Evolutionary conservation across 345 rosid genomes (phyloP).

Genomic region (Populus davidiana): DNA sequence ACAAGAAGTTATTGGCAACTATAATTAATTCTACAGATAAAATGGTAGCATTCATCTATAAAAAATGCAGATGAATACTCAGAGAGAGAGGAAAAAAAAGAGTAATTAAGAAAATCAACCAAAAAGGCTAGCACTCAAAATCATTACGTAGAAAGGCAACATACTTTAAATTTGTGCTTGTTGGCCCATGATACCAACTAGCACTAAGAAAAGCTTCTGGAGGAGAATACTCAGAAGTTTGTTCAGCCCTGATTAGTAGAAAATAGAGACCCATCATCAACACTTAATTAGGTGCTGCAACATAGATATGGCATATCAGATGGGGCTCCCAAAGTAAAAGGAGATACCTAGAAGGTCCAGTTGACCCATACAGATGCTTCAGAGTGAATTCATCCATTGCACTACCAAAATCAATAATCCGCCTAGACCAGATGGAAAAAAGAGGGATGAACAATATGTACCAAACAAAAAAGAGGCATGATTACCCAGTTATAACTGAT

Average conservation of each 20-base stretch:
- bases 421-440: slow-evolving; percentile 45
- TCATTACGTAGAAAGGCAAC: slow-evolving; percentile 15
- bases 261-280: slow-evolving; percentile 1
- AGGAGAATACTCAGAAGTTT: slow-evolving; percentile 77
- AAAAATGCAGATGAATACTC: background rate
- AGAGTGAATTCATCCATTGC: slow-evolving; percentile 79
- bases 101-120: background rate
- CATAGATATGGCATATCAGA: background rate
- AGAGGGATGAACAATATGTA: slow-evolving; percentile 1
- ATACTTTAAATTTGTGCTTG: slow-evolving; percentile 57
- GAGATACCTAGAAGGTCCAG: slow-evolving; percentile 85
- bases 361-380: slow-evolving; percentile 72
- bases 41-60: background rate
- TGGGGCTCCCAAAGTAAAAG: slow-evolving; percentile 14
- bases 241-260: slow-evolving; percentile 64
- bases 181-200: slow-evolving; percentile 72
- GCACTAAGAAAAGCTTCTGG: slow-evolving; percentile 84
- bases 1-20: background rate
- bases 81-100: background rate
- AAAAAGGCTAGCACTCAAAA: background rate
- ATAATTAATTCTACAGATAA: background rate
- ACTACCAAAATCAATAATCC: slow-evolving; percentile 94
- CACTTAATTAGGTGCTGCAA: background rate
- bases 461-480: slow-evolving; percentile 11
- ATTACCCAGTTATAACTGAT: background rate